phyloP scores from a whole-genome alignment of 2,329 filamentous ascomycete species.

The Phyllosticta citribraziliensis region DNA sequence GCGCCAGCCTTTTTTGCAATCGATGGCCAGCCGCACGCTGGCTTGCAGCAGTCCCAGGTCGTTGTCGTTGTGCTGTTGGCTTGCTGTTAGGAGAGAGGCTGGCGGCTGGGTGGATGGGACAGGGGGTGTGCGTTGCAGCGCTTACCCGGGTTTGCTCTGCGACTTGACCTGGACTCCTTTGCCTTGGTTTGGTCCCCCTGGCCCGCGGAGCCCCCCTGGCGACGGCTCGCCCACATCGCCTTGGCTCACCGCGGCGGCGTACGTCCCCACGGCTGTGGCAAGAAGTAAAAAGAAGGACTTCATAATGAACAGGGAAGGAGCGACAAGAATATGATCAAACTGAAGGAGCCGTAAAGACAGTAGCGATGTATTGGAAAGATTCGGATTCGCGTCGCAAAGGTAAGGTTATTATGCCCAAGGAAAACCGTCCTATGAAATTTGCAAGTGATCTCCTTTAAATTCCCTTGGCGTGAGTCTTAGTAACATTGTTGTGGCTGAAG shows the following conservation, averaged over 20 bases:
- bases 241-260: not conserved
- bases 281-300: not conserved
- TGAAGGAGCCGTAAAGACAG: not conserved
- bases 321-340: not conserved
- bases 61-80: not conserved
- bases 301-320: not conserved
- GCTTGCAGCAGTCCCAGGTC: not conserved
- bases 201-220: not conserved
- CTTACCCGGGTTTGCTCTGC: not conserved
- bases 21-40: not conserved
- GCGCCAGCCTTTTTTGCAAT: not conserved
- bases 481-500: not conserved
- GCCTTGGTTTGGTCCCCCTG: not conserved
- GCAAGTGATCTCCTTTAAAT: not conserved
- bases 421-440: not conserved
- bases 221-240: not conserved
- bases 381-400: not conserved
- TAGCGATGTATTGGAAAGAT: too few species aligned
- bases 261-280: not conserved
- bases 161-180: not conserved
- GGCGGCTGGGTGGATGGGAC: not conserved
- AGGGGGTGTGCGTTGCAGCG: not conserved
- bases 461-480: not conserved
- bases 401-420: not conserved
- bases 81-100: not conserved